phyloP scores from a whole-genome alignment of 2,329 filamentous ascomycete species.

The Colletotrichum sp. region DNA sequence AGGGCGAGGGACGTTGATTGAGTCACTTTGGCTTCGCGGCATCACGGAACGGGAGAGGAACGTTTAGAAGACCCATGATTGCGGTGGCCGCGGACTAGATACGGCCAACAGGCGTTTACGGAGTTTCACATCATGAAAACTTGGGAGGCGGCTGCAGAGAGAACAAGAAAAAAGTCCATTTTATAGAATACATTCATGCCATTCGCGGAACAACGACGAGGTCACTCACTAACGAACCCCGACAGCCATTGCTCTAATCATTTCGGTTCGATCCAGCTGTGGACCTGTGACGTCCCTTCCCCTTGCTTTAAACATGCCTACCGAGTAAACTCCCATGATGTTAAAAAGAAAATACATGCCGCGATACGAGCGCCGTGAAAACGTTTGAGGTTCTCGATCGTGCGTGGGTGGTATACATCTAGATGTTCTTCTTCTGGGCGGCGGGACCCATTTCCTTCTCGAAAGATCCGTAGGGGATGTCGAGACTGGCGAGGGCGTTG shows the following conservation, averaged over 20 bases:
- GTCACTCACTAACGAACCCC: neutral
- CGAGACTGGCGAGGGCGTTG: constrained; percentile 75
- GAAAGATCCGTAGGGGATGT: constrained; percentile 93
- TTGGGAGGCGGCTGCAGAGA: neutral
- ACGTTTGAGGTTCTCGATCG: neutral
- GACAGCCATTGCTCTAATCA: neutral
- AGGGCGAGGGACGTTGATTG: neutral
- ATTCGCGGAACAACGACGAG: constrained; percentile 6
- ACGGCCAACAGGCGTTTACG: constrained; percentile 5
- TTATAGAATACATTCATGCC: constrained; percentile 18
- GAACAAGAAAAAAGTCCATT: constrained; percentile 5
- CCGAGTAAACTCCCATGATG: constrained; percentile 20
- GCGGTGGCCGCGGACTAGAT: neutral
- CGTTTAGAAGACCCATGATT: neutral
- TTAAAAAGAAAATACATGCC: constrained; percentile 9
- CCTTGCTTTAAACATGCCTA: constrained; percentile 5
- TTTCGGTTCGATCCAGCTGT: neutral
- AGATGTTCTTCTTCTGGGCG: constrained; percentile 91
- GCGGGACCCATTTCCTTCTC: constrained; percentile 94
- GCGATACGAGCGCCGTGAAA: neutral
- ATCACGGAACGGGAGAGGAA: neutral
- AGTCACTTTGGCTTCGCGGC: neutral
- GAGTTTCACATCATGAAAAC: constrained; percentile 6
- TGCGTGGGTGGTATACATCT: constrained; percentile 44
- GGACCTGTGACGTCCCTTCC: neutral